Percentiles rank a stretch among this genome's conserved stretches.
These are phyloP conservation scores for Solanum okadae DNA, from an alignment of 257 asterid species.

Conservation along the genomic window DNA sequence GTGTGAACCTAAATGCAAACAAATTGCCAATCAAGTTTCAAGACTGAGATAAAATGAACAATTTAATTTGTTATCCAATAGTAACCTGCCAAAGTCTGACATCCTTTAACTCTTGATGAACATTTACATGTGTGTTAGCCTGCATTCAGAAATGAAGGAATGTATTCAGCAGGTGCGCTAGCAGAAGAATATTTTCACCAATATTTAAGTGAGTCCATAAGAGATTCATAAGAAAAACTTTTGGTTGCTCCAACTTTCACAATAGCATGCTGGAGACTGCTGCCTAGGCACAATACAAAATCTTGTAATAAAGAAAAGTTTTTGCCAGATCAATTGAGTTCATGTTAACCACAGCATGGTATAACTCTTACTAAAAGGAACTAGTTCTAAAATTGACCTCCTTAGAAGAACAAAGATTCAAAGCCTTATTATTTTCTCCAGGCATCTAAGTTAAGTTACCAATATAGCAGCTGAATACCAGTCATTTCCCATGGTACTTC, in stretches of 20 bases:
- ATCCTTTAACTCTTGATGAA: conserved; percentile 82
- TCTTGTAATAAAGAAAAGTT: background rate
- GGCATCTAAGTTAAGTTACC: background rate
- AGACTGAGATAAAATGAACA: background rate
- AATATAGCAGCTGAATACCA: background rate
- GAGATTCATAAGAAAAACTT: background rate
- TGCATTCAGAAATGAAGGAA: conserved; percentile 23
- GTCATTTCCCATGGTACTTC: background rate
- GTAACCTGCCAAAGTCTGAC: conserved; percentile 98
- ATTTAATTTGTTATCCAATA: background rate
- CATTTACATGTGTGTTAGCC: conserved; percentile 95
- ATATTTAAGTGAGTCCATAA: background rate
- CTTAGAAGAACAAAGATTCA: background rate
- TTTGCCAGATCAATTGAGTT: background rate
- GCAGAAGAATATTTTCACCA: background rate
- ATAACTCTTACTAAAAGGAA: background rate
- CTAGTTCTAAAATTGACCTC: background rate
- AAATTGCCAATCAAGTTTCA: background rate
- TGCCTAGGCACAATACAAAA: background rate
- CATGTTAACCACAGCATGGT: background rate
- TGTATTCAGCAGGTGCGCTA: background rate
- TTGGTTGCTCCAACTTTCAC: background rate
- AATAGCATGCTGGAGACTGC: background rate
- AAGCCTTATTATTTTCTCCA: background rate
- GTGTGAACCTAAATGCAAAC: conserved; percentile 62